These are phyloP conservation scores for Sporopachydermia quercuum DNA, from an alignment of 805 yeast species.

Conservation along the genomic window DNA sequence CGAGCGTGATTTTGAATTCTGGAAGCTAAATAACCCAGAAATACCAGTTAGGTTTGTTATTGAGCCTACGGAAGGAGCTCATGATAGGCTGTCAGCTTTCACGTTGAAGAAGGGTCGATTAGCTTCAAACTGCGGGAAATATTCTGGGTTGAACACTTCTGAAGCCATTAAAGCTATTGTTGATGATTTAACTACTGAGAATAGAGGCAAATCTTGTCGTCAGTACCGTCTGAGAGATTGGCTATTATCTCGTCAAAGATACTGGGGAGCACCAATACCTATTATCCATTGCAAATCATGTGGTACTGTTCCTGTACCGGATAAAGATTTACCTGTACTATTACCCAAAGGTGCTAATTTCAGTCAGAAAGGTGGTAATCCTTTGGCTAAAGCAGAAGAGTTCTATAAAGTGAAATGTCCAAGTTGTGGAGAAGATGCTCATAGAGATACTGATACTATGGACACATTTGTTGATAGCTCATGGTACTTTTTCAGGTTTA, in stretches of 20 bases:
- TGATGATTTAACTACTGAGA: slow-evolving; percentile 21
- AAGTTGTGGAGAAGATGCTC: slow-evolving; percentile 50
- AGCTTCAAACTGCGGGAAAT: slow-evolving; percentile 31
- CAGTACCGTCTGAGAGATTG: slow-evolving; percentile 75
- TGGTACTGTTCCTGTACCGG: slow-evolving; percentile 91
- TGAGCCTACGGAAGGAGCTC: slow-evolving; percentile 21
- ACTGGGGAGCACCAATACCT: slow-evolving; percentile 99
- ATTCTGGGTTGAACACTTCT: slow-evolving; percentile 30
- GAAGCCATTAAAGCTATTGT: slow-evolving; percentile 40
- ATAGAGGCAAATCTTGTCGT: slow-evolving; percentile 31
- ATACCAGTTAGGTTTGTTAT: slow-evolving; percentile 28
- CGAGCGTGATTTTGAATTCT: slow-evolving; percentile 66
- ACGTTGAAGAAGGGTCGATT: slow-evolving; percentile 30
- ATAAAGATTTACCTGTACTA: slow-evolving; percentile 64
- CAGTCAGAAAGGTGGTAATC: slow-evolving; percentile 44
- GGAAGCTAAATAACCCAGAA: slow-evolving; percentile 46
- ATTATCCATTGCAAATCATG: slow-evolving; percentile 75
- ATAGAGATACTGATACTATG: slow-evolving; percentile 94
- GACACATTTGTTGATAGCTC: slow-evolving; percentile 97
- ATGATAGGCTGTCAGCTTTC: slow-evolving; percentile 18
- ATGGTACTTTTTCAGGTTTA: slow-evolving; percentile 84
- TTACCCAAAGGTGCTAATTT: slow-evolving; percentile 42
- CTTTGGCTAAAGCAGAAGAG: slow-evolving; percentile 48
- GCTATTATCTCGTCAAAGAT: slow-evolving; percentile 88
- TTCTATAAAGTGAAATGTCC: slow-evolving; percentile 75